Conservation (phyloP, 805 yeast genomes). For the Wickerhamomyces ciferrii region DNA sequence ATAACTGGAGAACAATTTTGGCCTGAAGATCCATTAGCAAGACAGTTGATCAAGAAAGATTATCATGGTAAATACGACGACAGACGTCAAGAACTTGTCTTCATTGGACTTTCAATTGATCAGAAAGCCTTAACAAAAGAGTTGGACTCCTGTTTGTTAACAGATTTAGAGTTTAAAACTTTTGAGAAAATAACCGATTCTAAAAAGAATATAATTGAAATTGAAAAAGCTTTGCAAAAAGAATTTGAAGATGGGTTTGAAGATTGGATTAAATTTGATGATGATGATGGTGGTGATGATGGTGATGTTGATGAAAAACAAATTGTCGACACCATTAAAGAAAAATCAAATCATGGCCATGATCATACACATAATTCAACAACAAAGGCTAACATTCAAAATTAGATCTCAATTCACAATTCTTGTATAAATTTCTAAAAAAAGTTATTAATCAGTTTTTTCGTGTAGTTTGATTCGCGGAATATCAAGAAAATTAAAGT, state of each 20-base stretch:
- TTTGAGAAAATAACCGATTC: conserved; percentile 24
- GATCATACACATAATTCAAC: background rate
- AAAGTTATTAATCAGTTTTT: no score
- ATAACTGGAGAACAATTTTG: conserved; percentile 27
- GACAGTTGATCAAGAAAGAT: conserved; percentile 27
- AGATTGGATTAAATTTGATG: conserved; percentile 30
- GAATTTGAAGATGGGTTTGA: conserved; percentile 38
- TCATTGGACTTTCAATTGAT: conserved; percentile 35
- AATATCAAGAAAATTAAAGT: no score
- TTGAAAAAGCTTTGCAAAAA: conserved; percentile 26
- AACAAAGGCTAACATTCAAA: no score
- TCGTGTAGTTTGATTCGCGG: no score
- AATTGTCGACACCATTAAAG: background rate
- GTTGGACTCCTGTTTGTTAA: conserved; percentile 34
- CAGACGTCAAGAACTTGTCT: conserved; percentile 39
- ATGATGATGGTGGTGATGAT: conserved; percentile 5
- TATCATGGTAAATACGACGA: conserved; percentile 36
- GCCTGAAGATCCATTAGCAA: conserved; percentile 28
- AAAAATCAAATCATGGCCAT: background rate
- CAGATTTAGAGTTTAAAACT: conserved; percentile 29
- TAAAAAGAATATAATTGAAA: conserved; percentile 24
- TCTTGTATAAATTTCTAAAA: no score
- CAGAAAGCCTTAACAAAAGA: conserved; percentile 22
- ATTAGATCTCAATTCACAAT: no score
- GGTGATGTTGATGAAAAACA: background rate